These are phyloP conservation scores for Trifolium repens DNA, from an alignment of 306 rosid genomes.

Conservation along the genomic window DNA sequence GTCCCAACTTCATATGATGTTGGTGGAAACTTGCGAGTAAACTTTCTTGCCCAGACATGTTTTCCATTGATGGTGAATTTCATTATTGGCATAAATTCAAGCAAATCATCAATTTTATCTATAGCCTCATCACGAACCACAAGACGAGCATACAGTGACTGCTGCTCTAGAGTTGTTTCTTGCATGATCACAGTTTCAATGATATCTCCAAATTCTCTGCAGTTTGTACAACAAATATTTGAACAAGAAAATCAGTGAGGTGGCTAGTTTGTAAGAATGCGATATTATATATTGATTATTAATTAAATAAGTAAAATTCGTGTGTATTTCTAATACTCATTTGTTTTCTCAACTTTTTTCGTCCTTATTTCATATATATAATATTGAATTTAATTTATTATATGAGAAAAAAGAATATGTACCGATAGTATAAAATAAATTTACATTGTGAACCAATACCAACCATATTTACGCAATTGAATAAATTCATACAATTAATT, in stretches of 20 bases:
- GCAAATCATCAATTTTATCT: slow-evolving; percentile 31
- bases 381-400: no score
- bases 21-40: slow-evolving; percentile 32
- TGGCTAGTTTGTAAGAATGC: neutral
- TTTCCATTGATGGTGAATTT: slow-evolving; percentile 70
- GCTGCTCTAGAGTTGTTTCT: slow-evolving; percentile 49
- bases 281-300: neutral
- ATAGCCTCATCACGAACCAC: slow-evolving; percentile 43
- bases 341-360: no score
- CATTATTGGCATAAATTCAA: slow-evolving; percentile 41
- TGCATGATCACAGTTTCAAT: slow-evolving; percentile 62
- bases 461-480: no score
- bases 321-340: no score
- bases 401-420: no score
- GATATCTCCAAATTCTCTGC: slow-evolving; percentile 45
- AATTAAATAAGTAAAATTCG: no score
- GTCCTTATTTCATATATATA: no score
- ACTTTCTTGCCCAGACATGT: slow-evolving; percentile 78
- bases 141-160: slow-evolving; percentile 65
- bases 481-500: no score
- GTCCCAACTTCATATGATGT: neutral
- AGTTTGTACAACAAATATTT: neutral
- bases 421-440: no score
- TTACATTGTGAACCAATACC: no score
- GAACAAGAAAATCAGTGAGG: neutral